phyloP scores from a whole-genome alignment of 768 basidiomycete species.

The Dioszegia aurantiaca region DNA sequence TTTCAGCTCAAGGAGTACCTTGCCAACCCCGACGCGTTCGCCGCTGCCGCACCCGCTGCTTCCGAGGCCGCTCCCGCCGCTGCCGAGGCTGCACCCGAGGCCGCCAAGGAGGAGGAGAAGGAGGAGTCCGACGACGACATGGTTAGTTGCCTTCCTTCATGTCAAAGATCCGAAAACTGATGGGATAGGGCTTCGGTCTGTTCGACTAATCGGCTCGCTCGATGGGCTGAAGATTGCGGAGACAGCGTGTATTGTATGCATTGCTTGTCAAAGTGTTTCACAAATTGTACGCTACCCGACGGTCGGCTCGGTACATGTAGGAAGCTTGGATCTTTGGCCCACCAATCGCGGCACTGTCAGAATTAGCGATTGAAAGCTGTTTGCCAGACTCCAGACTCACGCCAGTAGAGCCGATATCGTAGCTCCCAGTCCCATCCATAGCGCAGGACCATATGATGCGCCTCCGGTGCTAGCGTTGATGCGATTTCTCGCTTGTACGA shows the following conservation, averaged over 20 bases:
- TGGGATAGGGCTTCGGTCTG: constrained; percentile 49
- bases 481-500: constrained; percentile 25
- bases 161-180: background rate
- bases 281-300: constrained; percentile 32
- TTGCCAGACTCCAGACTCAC: constrained; percentile 24
- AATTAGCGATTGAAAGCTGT: too few relatives aligned
- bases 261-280: constrained; percentile 10
- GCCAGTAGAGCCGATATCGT: constrained; percentile 23
- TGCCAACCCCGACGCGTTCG: constrained; percentile 98
- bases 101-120: constrained; percentile 61
- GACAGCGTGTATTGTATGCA: constrained; percentile 15
- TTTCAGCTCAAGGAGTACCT: constrained; percentile 87
- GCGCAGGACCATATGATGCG: constrained; percentile 31
- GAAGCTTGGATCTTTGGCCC: constrained; percentile 32
- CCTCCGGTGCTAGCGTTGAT: constrained; percentile 12
- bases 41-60: constrained; percentile 68
- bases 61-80: constrained; percentile 52
- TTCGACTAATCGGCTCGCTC: constrained; percentile 50
- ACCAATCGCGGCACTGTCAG: constrained; percentile 21
- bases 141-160: constrained; percentile 9
- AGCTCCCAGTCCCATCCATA: constrained; percentile 37
- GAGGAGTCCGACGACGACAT: constrained; percentile 56
- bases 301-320: constrained; percentile 39
- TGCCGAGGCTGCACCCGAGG: constrained; percentile 62
- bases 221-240: background rate